Base-by-base conservation (phyloP, 208 protist species). In the Leishmania gerbilli region DNA sequence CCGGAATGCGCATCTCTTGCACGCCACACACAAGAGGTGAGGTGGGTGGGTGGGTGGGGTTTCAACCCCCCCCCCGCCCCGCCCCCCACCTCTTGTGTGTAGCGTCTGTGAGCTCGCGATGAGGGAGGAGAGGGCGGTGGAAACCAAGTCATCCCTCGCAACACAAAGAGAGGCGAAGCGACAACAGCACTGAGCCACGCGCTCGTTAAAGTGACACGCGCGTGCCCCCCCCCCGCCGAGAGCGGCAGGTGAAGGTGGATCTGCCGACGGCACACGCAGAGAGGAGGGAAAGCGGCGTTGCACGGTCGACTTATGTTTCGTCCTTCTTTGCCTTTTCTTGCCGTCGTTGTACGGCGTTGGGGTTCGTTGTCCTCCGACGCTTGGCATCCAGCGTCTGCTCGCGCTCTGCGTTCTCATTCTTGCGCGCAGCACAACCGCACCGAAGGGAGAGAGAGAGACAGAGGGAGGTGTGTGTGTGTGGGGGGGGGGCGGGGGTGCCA, bases 91-190 rank as follows among this genome's bases (percentile, higher is more conserved):
- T 15, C 37, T 47, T 47, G 37, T 1, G 15, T 71, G 13, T 19
- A 2, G 65, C 8, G 37, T 47, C 37, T 71, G 21, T 24, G 21
- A 42, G 65, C 37, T 71, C 19, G 37, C 19, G 65, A 47, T 21
- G 40, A 71, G 65, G 37, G 40, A 19, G 40, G 65, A 27, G 37
- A 4, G 65, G 40, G 24, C 3, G 31, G 27, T 62, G 62, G 17
- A 71, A 17, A 47, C 15, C 37, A 42, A 17, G 40, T 71, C 15
- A 47, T 47, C 19, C 65, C 15, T n/a, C 65, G 65, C 55, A 83
- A 27, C 56, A 84, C 74, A 80, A 81, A 81, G 81, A 82, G 68
- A 56, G n/a, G 49, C 15, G 31, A 75, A 47, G 37, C 7, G 37
- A 8, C 21, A 47, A 15, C 65, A 71, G 42, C 15, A 47, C 65